phyloP scores from a whole-genome alignment of 768 basidiomycete species.

The Tulasnella sp. region DNA sequence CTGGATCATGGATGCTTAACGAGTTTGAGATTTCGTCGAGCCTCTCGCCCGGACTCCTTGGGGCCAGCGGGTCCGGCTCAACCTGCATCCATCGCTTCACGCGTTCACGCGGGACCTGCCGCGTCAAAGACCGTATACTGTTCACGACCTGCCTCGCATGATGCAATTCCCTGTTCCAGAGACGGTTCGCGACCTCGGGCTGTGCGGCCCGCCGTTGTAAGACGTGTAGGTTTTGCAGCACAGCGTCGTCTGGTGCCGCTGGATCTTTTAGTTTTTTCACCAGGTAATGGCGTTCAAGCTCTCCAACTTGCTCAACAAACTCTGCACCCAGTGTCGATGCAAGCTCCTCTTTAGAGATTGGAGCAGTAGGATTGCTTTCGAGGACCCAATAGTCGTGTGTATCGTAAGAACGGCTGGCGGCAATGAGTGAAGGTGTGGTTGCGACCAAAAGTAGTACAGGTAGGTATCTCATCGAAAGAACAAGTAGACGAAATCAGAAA shows the following conservation, averaged over 20 bases:
- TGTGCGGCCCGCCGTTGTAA: slow-evolving; percentile 43
- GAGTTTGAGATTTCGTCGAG: slow-evolving; percentile 21
- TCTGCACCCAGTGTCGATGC: slow-evolving; percentile 59
- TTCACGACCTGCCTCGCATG: slow-evolving; percentile 34
- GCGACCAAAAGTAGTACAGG: neutral
- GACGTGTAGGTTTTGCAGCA: slow-evolving; percentile 28
- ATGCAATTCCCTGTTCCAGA: slow-evolving; percentile 19
- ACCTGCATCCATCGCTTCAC: slow-evolving; percentile 32
- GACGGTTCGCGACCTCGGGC: slow-evolving; percentile 35
- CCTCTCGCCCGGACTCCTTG: neutral
- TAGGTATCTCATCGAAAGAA: neutral
- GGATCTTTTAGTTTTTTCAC: slow-evolving; percentile 40
- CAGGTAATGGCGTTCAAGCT: slow-evolving; percentile 74
- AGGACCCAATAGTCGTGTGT: slow-evolving; percentile 71
- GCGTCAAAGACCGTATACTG: slow-evolving; percentile 37
- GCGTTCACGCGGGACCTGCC: slow-evolving; percentile 56
- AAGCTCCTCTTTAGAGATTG: slow-evolving; percentile 50
- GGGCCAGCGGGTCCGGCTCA: neutral
- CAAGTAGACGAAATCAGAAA: too few relatives aligned
- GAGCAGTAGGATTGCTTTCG: slow-evolving; percentile 45
- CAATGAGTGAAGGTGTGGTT: slow-evolving; percentile 6
- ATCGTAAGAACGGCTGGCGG: slow-evolving; percentile 28
- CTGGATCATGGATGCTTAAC: slow-evolving; percentile 68
- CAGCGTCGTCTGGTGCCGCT: slow-evolving; percentile 27
- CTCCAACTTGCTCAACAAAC: slow-evolving; percentile 79